These are phyloP conservation scores for Fusarium goolgardi DNA, from an alignment of 2,329 filamentous ascomycete species.

Conservation along the genomic window DNA sequence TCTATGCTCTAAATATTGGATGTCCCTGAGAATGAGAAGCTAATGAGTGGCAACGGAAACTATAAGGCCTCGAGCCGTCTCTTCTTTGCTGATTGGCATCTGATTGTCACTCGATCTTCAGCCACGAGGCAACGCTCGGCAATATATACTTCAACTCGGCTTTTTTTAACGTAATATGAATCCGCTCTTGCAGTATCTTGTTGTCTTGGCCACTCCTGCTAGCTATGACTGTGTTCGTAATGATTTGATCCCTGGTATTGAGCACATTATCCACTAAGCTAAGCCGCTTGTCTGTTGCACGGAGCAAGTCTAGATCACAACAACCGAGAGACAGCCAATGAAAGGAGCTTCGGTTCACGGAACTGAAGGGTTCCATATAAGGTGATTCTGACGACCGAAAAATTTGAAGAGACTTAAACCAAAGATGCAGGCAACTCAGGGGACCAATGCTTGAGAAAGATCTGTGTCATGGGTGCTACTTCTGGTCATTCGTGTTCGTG, in stretches of 20 bases:
- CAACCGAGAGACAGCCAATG: constrained; percentile 14
- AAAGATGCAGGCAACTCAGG: not conserved
- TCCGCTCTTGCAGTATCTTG: constrained; percentile 6
- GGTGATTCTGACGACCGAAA: constrained; percentile 8
- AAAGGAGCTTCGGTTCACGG: not conserved
- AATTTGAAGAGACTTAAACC: not conserved
- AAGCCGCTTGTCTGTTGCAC: constrained; percentile 21
- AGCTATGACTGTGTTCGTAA: constrained; percentile 26
- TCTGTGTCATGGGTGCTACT: not conserved
- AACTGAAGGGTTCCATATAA: constrained; percentile 19
- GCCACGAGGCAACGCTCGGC: constrained; percentile 16
- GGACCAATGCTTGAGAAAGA: not conserved
- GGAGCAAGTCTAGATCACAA: constrained; percentile 6
- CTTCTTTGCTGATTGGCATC: not conserved
- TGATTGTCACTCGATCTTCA: not conserved
- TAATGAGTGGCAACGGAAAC: too few species aligned
- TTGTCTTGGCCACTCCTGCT: constrained; percentile 5
- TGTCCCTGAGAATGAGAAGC: not conserved
- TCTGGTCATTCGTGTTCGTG: constrained; percentile 14
- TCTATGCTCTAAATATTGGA: not conserved
- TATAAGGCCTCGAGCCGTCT: not conserved
- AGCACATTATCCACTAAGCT: constrained; percentile 28
- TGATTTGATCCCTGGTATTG: constrained; percentile 12
- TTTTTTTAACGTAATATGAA: constrained; percentile 29
- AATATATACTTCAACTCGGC: not conserved